These are phyloP conservation scores for Yarrowia phangngaensis DNA, from an alignment of 805 yeast species.

Conservation along the genomic window DNA sequence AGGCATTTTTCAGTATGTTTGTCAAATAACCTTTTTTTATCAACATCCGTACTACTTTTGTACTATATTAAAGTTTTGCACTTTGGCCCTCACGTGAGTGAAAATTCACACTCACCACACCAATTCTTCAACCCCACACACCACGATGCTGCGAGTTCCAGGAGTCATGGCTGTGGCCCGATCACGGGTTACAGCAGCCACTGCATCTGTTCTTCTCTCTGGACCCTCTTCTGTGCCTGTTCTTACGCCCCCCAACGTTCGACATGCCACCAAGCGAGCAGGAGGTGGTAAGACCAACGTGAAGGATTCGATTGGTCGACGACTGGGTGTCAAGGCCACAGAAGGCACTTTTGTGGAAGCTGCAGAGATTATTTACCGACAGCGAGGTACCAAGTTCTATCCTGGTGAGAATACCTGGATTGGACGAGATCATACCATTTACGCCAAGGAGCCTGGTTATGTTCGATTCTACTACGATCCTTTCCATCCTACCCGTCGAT, in stretches of 20 bases:
- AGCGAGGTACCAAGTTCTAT: conserved; percentile 88
- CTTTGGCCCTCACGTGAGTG: too few species aligned
- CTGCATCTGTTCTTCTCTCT: background rate
- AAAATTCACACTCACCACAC: too few species aligned
- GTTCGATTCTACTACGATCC: conserved; percentile 92
- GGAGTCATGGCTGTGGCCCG: conserved; percentile 14
- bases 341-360: conserved; percentile 73
- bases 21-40: too few species aligned
- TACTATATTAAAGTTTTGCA: too few species aligned
- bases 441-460: conserved; percentile 87
- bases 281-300: conserved; percentile 93
- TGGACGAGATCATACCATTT: conserved; percentile 91
- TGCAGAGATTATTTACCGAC: conserved; percentile 88
- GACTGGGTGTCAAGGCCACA: conserved; percentile 84
- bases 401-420: conserved; percentile 86
- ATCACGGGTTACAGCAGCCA: background rate
- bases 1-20: too few species aligned
- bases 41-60: too few species aligned
- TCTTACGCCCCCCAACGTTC: conserved; percentile 42
- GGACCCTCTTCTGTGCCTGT: conserved; percentile 21
- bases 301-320: conserved; percentile 91
- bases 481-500: conserved; percentile 88
- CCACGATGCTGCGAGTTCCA: conserved; percentile 17
- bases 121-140: too few species aligned
- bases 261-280: conserved; percentile 90